These are phyloP conservation scores for Dendrocalamus sinicus DNA, from an alignment of 176 grass and related monocot genomes.

Conservation along the genomic window DNA sequence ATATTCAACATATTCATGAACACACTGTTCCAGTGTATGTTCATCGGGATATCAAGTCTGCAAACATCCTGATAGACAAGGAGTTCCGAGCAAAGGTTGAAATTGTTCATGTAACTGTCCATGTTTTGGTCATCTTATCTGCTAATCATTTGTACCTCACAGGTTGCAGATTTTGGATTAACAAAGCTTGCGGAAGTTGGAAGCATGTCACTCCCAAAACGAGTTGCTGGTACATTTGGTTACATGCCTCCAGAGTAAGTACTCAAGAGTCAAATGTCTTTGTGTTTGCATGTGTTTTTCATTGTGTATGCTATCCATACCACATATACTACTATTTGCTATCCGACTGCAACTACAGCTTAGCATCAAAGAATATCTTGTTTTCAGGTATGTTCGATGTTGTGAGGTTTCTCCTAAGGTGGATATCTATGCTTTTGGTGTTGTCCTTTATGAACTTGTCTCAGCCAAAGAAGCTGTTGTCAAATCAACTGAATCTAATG, in stretches of 20 bases:
- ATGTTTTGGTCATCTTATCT: neutral
- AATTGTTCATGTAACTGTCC: conserved; percentile 11
- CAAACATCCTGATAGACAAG: conserved; percentile 98
- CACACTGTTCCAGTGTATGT: conserved; percentile 95
- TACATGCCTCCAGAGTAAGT: conserved; percentile 89
- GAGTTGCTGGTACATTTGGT: conserved; percentile 79
- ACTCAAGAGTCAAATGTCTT: neutral
- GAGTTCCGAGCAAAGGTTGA: conserved; percentile 80
- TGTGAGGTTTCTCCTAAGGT: conserved; percentile 94
- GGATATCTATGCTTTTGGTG: conserved; percentile 91
- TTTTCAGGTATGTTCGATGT: conserved; percentile 78
- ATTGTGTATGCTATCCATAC: neutral
- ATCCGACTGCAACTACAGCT: neutral
- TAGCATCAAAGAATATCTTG: conserved; percentile 25
- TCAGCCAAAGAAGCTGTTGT: conserved; percentile 80
- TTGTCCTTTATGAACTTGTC: conserved; percentile 89
- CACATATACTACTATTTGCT: neutral
- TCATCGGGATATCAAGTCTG: conserved; percentile 94
- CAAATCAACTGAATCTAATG: conserved; percentile 43
- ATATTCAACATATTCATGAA: no score
- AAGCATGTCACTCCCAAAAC: conserved; percentile 44
- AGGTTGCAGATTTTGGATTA: conserved; percentile 87
- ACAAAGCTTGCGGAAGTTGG: conserved; percentile 71
- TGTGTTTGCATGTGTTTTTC: neutral
- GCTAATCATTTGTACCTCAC: conserved; percentile 14